Percentiles rank a stretch among this genome's conserved stretches.
phyloP scores from a whole-genome alignment of 2,329 filamentous ascomycete genomes.

The Diplodia seriata region DNA sequence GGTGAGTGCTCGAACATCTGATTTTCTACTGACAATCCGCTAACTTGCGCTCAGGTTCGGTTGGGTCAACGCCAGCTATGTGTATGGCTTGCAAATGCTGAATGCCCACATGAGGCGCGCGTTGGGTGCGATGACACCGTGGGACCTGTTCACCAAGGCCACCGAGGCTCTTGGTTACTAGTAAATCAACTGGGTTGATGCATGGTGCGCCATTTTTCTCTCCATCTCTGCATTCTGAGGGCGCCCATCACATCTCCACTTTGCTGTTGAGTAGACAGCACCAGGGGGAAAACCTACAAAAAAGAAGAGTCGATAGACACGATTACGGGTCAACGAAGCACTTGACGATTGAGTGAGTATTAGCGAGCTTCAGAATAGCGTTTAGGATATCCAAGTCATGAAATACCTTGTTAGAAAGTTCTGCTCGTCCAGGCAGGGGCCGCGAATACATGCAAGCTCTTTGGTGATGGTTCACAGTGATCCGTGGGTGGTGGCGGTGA shows the following conservation, averaged over 20 bases:
- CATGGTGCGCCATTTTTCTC: background rate
- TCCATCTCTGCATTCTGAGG: background rate
- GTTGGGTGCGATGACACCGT: conserved; percentile 85
- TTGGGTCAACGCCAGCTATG: conserved; percentile 98
- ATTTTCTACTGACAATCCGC: conserved; percentile 18
- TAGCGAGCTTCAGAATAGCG: conserved; percentile 10
- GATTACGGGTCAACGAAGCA: background rate
- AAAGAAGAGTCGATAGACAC: background rate
- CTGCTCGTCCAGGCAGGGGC: background rate
- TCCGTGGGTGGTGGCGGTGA: background rate
- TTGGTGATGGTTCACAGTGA: background rate
- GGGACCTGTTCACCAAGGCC: conserved; percentile 79
- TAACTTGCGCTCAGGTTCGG: conserved; percentile 72
- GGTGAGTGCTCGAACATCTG: conserved; percentile 66
- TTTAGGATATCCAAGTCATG: conserved; percentile 6
- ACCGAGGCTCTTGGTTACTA: conserved; percentile 48
- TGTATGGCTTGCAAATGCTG: conserved; percentile 88
- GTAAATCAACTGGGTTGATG: background rate
- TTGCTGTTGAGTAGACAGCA: background rate
- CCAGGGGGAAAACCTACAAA: background rate
- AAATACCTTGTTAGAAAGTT: background rate
- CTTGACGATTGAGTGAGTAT: background rate
- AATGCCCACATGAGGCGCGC: conserved; percentile 89
- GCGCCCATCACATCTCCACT: background rate
- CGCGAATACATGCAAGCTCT: background rate